A percentile compares a stretch with the other conserved stretches of the same genome.
Evolutionary conservation across 176 grass and related monocot genomes (phyloP).

Genomic region (Triticum turgidum): DNA sequence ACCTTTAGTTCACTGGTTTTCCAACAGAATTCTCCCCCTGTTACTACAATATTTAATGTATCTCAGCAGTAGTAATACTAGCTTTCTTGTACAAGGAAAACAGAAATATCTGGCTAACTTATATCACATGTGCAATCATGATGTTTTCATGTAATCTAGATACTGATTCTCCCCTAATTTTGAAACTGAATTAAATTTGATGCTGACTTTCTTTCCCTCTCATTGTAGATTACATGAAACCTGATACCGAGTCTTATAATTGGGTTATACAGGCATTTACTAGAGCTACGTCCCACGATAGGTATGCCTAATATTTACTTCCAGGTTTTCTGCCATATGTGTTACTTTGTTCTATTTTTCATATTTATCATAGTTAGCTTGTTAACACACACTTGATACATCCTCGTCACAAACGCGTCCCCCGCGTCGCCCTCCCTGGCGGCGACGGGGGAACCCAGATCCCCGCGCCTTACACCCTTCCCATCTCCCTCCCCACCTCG

Average conservation of each 20-base stretch:
- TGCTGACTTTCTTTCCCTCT: constrained; percentile 19
- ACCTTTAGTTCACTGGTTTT: neutral
- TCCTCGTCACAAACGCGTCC: too few relatives aligned
- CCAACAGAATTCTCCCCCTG: neutral
- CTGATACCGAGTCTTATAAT: constrained; percentile 91
- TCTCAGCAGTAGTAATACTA: constrained; percentile 9
- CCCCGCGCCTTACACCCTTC: too few relatives aligned
- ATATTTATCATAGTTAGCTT: constrained; percentile 8
- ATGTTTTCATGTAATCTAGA: constrained; percentile 13
- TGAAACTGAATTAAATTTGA: constrained; percentile 9
- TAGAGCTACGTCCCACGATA: constrained; percentile 86
- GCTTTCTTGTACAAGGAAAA: neutral
- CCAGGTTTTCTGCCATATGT: constrained; percentile 10
- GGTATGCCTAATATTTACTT: constrained; percentile 48
- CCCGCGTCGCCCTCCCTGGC: too few relatives aligned
- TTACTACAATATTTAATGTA: constrained; percentile 18
- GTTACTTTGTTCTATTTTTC: constrained; percentile 13
- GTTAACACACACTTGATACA: neutral
- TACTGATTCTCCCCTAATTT: neutral
- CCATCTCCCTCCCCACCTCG: too few relatives aligned
- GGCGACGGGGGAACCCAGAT: too few relatives aligned
- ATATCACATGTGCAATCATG: neutral
- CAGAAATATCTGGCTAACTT: constrained; percentile 6
- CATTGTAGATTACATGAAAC: constrained; percentile 91
- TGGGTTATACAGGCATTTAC: constrained; percentile 98